Conservation (phyloP, 164 flowering plant genomes). For the Magnolia officinalis region DNA sequence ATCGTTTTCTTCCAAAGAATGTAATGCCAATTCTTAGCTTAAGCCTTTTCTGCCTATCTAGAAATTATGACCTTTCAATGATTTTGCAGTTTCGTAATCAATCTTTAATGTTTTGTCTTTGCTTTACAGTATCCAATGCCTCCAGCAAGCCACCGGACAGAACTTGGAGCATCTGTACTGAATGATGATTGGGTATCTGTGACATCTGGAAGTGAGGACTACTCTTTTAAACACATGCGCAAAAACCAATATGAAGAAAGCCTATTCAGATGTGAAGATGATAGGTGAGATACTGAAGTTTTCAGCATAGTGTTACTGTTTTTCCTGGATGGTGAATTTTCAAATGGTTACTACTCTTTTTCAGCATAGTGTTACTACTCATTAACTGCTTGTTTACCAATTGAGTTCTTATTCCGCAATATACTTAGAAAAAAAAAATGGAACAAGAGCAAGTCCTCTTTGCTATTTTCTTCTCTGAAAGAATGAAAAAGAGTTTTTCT, state of each 20-base stretch:
- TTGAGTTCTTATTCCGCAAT: too few species aligned
- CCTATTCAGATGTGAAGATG: slow-evolving; percentile 96
- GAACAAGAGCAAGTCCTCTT: too few species aligned
- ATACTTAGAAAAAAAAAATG: too few species aligned
- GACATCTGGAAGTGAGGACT: slow-evolving; percentile 98
- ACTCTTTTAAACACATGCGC: slow-evolving; percentile 98
- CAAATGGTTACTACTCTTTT: too few species aligned
- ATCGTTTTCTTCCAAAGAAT: slow-evolving; percentile 87
- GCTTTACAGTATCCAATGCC: slow-evolving; percentile 76
- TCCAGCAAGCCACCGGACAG: slow-evolving; percentile 74
- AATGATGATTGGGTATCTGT: slow-evolving; percentile 98
- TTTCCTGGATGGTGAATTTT: not conserved
- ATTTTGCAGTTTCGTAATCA: not conserved
- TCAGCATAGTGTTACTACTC: not conserved
- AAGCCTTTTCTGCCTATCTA: not conserved
- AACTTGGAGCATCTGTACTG: slow-evolving; percentile 75
- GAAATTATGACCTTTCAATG: not conserved
- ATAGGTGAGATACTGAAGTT: slow-evolving; percentile 47
- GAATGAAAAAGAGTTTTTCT: too few species aligned
- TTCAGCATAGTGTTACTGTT: not conserved
- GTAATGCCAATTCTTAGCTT: slow-evolving; percentile 32
- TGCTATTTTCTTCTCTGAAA: too few species aligned
- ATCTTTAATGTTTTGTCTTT: not conserved
- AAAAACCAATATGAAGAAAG: slow-evolving; percentile 99
- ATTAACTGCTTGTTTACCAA: not conserved